phyloP scores from a whole-genome alignment of 495 filamentous ascomycete genomes.

The Cercophora scortea region DNA sequence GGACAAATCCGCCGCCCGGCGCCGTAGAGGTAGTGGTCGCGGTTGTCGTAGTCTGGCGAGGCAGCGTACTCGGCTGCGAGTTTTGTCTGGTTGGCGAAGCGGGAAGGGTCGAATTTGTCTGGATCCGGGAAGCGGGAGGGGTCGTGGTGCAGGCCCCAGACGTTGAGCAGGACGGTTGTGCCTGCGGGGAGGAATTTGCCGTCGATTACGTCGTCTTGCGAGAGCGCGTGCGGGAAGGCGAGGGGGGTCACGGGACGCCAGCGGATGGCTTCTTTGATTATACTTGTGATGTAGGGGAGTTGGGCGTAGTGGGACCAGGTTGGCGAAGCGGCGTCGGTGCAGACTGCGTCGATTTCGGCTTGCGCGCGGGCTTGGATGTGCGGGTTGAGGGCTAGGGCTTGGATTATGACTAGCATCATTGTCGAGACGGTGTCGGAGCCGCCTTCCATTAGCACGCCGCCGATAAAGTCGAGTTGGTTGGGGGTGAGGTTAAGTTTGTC shows the following conservation, averaged over 20 bases:
- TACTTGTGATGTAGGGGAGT: slow-evolving; percentile 34
- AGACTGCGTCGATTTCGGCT: slow-evolving; percentile 17
- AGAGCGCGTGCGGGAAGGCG: slow-evolving; percentile 23
- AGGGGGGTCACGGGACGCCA: slow-evolving; percentile 30
- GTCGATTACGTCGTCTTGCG: slow-evolving; percentile 31
- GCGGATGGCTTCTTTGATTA: slow-evolving; percentile 32
- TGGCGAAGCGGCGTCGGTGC: slow-evolving; percentile 28
- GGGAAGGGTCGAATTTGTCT: slow-evolving; percentile 36
- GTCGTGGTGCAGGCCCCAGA: slow-evolving; percentile 29
- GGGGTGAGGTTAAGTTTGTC: slow-evolving; percentile 31
- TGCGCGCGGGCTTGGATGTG: slow-evolving; percentile 26
- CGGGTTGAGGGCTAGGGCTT: slow-evolving; percentile 35
- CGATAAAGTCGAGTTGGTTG: slow-evolving; percentile 30
- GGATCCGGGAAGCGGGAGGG: slow-evolving; percentile 29
- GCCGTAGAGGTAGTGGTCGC: slow-evolving; percentile 46
- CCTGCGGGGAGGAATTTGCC: slow-evolving; percentile 37
- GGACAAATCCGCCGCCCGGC: slow-evolving; percentile 50
- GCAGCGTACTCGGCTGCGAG: slow-evolving; percentile 22
- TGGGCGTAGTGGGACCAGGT: slow-evolving; percentile 25
- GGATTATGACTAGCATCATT: slow-evolving; percentile 31
- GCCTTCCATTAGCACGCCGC: slow-evolving; percentile 36
- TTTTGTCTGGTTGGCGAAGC: slow-evolving; percentile 26
- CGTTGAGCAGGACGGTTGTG: slow-evolving; percentile 36
- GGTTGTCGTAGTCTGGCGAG: slow-evolving; percentile 19
- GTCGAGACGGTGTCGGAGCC: slow-evolving; percentile 39